Evolutionary conservation across 345 rosid genomes (phyloP).

Genomic region (Eucalyptus viminalis): DNA sequence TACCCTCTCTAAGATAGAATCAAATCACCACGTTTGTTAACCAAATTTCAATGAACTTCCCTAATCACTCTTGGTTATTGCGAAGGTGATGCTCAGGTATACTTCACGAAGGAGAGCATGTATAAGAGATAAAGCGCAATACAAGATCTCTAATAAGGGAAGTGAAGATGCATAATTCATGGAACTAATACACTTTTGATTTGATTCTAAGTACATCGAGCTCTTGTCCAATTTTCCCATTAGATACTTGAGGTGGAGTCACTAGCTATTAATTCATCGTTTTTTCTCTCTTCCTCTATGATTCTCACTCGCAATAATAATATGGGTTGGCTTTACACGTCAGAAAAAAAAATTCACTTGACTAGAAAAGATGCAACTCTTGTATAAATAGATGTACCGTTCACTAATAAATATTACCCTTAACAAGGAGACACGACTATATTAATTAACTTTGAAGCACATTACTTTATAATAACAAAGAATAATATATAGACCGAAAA

Average conservation of each 20-base stretch:
- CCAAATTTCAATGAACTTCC: not conserved
- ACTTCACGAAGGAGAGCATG: not conserved
- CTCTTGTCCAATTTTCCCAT: too few species aligned
- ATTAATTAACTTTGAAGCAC: not conserved
- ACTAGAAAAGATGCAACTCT: not conserved
- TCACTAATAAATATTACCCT: not conserved
- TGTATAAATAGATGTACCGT: not conserved
- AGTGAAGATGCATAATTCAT: not conserved
- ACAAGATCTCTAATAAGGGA: not conserved
- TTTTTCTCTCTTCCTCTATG: too few species aligned
- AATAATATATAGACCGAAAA: not conserved
- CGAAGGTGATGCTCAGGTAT: not conserved
- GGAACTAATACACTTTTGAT: not conserved
- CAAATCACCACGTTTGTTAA: too few species aligned
- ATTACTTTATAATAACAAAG: not conserved
- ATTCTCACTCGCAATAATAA: too few species aligned
- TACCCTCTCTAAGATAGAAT: too few species aligned
- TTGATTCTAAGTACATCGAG: too few species aligned
- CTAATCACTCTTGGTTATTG: not conserved
- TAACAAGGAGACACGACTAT: not conserved
- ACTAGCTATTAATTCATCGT: too few species aligned
- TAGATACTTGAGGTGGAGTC: too few species aligned
- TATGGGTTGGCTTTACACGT: too few species aligned
- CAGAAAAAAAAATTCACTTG: too few species aligned
- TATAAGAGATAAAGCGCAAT: not conserved